Evolutionary conservation across 179 eudicot species (phyloP).

Genomic region (Monotropa hypopitys): DNA sequence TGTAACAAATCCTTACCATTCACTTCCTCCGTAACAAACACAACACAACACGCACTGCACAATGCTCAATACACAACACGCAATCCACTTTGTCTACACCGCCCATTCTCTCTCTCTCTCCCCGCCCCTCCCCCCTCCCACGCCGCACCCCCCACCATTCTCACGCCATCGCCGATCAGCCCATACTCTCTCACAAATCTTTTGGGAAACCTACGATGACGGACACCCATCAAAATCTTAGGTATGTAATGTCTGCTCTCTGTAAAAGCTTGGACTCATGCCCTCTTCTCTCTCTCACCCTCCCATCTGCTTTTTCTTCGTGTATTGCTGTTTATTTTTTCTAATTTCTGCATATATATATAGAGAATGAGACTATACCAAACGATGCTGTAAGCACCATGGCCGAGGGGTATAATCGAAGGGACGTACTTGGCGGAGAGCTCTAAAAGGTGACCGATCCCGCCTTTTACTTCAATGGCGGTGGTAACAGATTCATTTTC

Average conservation of each 20-base stretch:
- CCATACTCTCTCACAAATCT: conserved; percentile 20
- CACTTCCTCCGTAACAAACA: too few species aligned
- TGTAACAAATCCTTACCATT: too few species aligned
- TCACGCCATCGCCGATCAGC: conserved; percentile 34
- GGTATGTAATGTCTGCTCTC: background rate
- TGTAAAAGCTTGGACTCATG: background rate
- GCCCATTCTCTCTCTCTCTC: too few species aligned
- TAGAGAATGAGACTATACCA: conserved; percentile 29
- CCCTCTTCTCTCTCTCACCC: too few species aligned
- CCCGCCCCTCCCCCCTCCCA: too few species aligned
- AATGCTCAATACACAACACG: too few species aligned
- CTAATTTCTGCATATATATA: too few species aligned
- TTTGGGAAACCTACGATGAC: conserved; percentile 45
- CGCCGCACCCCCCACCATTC: too few species aligned
- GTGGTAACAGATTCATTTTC: conserved; percentile 18
- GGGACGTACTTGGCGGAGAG: conserved; percentile 64
- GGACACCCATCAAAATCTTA: conserved; percentile 40
- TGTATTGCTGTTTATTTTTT: too few species aligned
- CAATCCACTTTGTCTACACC: too few species aligned
- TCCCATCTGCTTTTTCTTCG: too few species aligned
- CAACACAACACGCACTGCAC: too few species aligned
- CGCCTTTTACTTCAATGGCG: conserved; percentile 17
- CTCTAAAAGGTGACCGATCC: conserved; percentile 61
- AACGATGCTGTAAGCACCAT: conserved; percentile 91
- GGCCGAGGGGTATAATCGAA: conserved; percentile 77